Percentiles rank a stretch among this genome's conserved stretches.
Conservation (phyloP, 371 early-diverging fungal species). For the Apophysomyces sp. region DNA sequence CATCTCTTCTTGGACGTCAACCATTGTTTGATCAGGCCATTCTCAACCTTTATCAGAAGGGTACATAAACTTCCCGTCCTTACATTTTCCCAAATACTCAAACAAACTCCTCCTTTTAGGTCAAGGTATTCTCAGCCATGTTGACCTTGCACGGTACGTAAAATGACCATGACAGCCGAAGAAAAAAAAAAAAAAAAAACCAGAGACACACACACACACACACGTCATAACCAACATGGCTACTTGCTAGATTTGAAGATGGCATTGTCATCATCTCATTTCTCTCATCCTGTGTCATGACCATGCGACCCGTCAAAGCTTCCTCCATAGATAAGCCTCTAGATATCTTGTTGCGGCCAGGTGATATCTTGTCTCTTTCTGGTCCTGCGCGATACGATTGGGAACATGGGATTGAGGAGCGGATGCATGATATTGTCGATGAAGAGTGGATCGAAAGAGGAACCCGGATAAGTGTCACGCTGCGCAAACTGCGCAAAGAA, state of each 20-base stretch:
- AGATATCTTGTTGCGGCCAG: slow-evolving; percentile 30
- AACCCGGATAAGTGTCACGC: slow-evolving; percentile 41
- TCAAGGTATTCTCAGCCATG: slow-evolving; percentile 43
- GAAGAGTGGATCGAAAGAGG: slow-evolving; percentile 33
- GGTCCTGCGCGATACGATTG: slow-evolving; percentile 40
- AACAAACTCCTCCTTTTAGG: slow-evolving; percentile 21
- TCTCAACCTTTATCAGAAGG: slow-evolving; percentile 41
- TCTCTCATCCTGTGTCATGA: slow-evolving; percentile 48
- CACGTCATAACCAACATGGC: background rate
- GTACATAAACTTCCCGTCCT: slow-evolving; percentile 3
- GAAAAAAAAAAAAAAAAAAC: background rate
- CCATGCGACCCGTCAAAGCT: slow-evolving; percentile 25
- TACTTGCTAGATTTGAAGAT: slow-evolving; percentile 38
- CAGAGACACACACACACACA: too few species aligned
- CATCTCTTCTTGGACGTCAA: slow-evolving; percentile 16
- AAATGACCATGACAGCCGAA: too few species aligned
- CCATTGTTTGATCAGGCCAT: slow-evolving; percentile 51
- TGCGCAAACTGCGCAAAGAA: slow-evolving; percentile 26
- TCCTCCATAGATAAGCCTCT: background rate
- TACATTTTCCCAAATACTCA: background rate
- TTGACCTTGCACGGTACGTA: slow-evolving; percentile 46
- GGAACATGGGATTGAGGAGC: slow-evolving; percentile 45
- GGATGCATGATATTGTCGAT: slow-evolving; percentile 18
- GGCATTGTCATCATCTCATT: slow-evolving; percentile 43
- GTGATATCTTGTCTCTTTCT: slow-evolving; percentile 36